Evolutionary conservation across 2,329 filamentous ascomycete genomes (phyloP).

Genomic region (Fusarium sp.): DNA sequence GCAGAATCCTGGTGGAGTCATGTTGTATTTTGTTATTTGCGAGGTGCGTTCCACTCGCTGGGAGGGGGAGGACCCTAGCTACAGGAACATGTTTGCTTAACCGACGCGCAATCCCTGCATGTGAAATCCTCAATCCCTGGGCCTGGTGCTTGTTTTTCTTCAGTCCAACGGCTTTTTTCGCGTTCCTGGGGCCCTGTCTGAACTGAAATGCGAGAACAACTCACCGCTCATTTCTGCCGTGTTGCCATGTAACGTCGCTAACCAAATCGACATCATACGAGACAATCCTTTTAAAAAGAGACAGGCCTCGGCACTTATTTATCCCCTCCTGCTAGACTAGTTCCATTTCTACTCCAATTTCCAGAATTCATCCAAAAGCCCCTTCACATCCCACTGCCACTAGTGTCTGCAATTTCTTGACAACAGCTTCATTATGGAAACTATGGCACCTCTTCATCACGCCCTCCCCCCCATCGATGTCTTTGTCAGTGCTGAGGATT

Average conservation of each 20-base stretch:
- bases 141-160: background rate
- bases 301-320: conserved; percentile 14
- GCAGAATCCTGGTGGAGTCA: conserved; percentile 2
- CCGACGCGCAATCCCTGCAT: background rate
- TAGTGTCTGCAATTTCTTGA: background rate
- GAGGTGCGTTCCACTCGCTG: background rate
- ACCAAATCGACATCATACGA: conserved; percentile 15
- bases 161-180: conserved; percentile 22
- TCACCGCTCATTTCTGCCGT: conserved; percentile 30
- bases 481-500: conserved; percentile 1
- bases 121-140: background rate
- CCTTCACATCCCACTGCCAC: too few relatives aligned
- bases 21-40: conserved; percentile 14
- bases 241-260: conserved; percentile 23
- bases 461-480: conserved; percentile 13
- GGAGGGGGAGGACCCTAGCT: background rate
- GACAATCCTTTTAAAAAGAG: conserved; percentile 6
- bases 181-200: background rate
- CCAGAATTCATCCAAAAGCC: background rate
- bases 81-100: background rate
- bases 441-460: conserved; percentile 20
- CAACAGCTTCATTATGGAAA: conserved; percentile 19
- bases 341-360: background rate
- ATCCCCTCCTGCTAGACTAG: background rate
- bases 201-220: conserved; percentile 6